A percentile compares a stretch with the other conserved stretches of the same genome.
phyloP scores from a whole-genome alignment of 306 rosid genomes.

The Alnus rubra region DNA sequence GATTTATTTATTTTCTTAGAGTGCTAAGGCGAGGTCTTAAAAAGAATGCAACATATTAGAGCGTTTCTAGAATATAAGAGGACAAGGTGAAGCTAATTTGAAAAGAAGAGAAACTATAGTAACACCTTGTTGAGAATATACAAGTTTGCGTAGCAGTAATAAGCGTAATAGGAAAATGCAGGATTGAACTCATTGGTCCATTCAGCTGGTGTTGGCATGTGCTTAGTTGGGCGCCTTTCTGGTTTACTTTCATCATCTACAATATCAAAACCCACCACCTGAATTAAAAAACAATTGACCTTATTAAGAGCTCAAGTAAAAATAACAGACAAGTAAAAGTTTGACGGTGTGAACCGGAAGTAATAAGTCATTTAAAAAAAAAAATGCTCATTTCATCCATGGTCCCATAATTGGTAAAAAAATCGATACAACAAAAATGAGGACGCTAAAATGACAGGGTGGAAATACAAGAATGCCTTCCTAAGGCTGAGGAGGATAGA shows the following conservation, averaged over 20 bases:
- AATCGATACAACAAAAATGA: not conserved
- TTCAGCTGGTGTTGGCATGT: slow-evolving; percentile 83
- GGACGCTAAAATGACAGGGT: not conserved
- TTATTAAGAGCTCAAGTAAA: not conserved
- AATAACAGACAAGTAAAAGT: not conserved
- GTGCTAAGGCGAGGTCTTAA: not conserved
- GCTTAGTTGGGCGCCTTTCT: slow-evolving; percentile 92
- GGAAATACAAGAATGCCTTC: not conserved
- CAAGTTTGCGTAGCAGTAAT: slow-evolving; percentile 78
- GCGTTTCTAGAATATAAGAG: slow-evolving; percentile 5
- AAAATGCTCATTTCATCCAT: not conserved
- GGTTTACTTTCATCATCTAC: slow-evolving; percentile 93
- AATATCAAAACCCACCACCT: slow-evolving; percentile 89
- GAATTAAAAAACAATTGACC: slow-evolving; percentile 19
- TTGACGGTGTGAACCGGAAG: not conserved
- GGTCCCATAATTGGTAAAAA: not conserved
- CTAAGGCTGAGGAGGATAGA: not conserved
- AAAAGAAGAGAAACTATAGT: slow-evolving; percentile 11
- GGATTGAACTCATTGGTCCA: slow-evolving; percentile 89
- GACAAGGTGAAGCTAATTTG: slow-evolving; percentile 5
- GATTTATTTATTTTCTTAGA: too few relatives aligned
- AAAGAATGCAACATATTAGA: not conserved
- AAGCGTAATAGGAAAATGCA: slow-evolving; percentile 76
- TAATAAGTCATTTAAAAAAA: not conserved
- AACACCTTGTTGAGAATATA: slow-evolving; percentile 80